Evolutionary conservation across 352 stramenopile species (phyloP).

Genomic region (Phytophthora lateralis): DNA sequence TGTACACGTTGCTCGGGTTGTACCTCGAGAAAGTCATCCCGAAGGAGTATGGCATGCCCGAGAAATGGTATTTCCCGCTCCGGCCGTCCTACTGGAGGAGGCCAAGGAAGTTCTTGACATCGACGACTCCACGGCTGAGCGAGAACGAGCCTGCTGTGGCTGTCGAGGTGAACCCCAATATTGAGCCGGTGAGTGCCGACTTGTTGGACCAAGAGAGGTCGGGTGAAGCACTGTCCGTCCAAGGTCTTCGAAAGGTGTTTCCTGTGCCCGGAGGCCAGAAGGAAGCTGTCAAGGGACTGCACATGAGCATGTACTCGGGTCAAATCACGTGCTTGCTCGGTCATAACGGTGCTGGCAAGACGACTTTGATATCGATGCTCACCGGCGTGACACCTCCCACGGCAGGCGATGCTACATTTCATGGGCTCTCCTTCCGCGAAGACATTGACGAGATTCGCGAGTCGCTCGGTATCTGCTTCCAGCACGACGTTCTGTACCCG

Average conservation of each 20-base stretch:
- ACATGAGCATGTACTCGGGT: constrained; percentile 77
- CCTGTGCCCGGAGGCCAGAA: constrained; percentile 79
- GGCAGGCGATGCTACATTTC: constrained; percentile 54
- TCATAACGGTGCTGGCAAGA: constrained; percentile 84
- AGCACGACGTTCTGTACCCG: constrained; percentile 77
- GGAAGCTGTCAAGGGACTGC: constrained; percentile 84
- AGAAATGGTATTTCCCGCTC: constrained; percentile 90
- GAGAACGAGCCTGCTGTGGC: constrained; percentile 21
- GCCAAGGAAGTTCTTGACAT: constrained; percentile 63
- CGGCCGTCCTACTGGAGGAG: constrained; percentile 75
- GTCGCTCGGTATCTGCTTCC: constrained; percentile 77
- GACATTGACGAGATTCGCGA: constrained; percentile 79
- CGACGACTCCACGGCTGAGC: constrained; percentile 50
- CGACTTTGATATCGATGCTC: constrained; percentile 80
- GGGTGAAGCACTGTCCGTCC: constrained; percentile 59
- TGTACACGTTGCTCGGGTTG: constrained; percentile 85
- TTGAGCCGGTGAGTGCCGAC: constrained; percentile 48
- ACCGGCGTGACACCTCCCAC: constrained; percentile 61
- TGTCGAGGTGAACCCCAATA: constrained; percentile 49
- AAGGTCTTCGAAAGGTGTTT: constrained; percentile 88
- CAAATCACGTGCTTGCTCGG: constrained; percentile 80
- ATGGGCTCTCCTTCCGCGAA: constrained; percentile 64
- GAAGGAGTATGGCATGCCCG: constrained; percentile 60
- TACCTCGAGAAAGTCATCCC: constrained; percentile 91
- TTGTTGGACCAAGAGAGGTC: constrained; percentile 52